Evolutionary conservation across 2,329 filamentous ascomycete genomes (phyloP), one percentile per base, ranked within the genome.

Genomic region (Xylariomycetidae sp.): DNA sequence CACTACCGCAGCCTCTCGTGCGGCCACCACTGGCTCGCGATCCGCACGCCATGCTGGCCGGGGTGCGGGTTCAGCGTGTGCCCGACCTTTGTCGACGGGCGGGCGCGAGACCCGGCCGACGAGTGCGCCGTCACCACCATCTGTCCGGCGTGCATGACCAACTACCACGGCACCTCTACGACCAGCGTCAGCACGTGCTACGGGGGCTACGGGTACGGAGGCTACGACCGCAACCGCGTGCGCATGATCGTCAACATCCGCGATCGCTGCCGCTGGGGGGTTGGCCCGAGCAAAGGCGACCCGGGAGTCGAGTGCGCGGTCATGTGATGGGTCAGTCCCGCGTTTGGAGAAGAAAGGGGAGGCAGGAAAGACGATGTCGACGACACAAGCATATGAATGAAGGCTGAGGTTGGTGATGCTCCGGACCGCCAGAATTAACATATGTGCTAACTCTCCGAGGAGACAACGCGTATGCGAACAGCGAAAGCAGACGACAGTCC

Each of bases 21-120:
- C 62, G 56, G 58, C 9, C 72, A 74, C 59, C 63, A 60, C 44
- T 77, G 72, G 72, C 60, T 68, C 25, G 49, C 63, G 39, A 60
- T 76, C 46, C 53, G 52, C 4, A 40, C 54, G 27, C 63, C 67
- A 5, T 77, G 73, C 56, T 59, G 47, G 4, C 67, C 68, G 0
- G 64, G 64, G 10, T 60, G 61, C 52, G 70, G 72, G 38, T 75
- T 76, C 55, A 54, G 52, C 38, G 68, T 56, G 18, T 77, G 73
- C 53, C 47, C 54, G 0, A 40, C 35, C 23, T 68, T 74, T 42
- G 52, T 56, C 34, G 57, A 60, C 43, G 60, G 61, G 32, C 37
- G 46, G 15, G 50, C 60, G 30, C 51, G 51, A 31, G 61, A 64
- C 39, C 49, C 54, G 14, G 40, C 53, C 17, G 63, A 63, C 2